phyloP scores from a whole-genome alignment of 2,329 filamentous ascomycete species.

The Xylariaceae sp. region DNA sequence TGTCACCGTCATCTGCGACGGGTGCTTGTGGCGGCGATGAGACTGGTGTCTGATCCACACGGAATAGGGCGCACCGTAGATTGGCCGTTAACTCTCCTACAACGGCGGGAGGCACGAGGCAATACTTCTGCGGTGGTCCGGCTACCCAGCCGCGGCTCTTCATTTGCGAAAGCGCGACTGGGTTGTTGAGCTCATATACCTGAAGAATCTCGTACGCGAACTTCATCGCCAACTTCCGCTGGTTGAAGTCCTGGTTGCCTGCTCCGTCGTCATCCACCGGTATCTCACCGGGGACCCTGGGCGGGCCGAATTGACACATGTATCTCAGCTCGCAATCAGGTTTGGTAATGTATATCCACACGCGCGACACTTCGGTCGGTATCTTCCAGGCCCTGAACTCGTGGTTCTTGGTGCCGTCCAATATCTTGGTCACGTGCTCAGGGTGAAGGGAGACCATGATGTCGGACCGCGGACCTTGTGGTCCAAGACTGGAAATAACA shows the following conservation, averaged over 20 bases:
- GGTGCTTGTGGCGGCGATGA: no score
- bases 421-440: slow-evolving; percentile 46
- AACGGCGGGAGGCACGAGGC: slow-evolving; percentile 52
- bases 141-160: slow-evolving; percentile 51
- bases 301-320: slow-evolving; percentile 51
- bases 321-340: slow-evolving; percentile 49
- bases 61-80: slow-evolving; percentile 48
- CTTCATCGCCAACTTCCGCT: slow-evolving; percentile 29
- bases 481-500: slow-evolving; percentile 26
- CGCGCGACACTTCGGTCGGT: slow-evolving; percentile 49
- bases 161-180: slow-evolving; percentile 48
- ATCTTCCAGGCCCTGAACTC: slow-evolving; percentile 54
- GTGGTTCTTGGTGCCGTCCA: slow-evolving; percentile 47
- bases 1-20: no score
- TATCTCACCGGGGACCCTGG: slow-evolving; percentile 45
- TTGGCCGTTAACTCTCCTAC: slow-evolving; percentile 56
- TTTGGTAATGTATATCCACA: slow-evolving; percentile 57
- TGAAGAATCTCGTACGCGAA: slow-evolving; percentile 52
- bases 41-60: no score
- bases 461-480: slow-evolving; percentile 39
- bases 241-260: slow-evolving; percentile 50
- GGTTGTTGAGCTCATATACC: slow-evolving; percentile 60
- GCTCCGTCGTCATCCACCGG: slow-evolving; percentile 35
- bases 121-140: slow-evolving; percentile 45
- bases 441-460: slow-evolving; percentile 52